Percentiles rank a stretch among this genome's conserved stretches.
phyloP scores from a whole-genome alignment of 805 yeast genomes.

The Kluyveromyces siamensis region DNA sequence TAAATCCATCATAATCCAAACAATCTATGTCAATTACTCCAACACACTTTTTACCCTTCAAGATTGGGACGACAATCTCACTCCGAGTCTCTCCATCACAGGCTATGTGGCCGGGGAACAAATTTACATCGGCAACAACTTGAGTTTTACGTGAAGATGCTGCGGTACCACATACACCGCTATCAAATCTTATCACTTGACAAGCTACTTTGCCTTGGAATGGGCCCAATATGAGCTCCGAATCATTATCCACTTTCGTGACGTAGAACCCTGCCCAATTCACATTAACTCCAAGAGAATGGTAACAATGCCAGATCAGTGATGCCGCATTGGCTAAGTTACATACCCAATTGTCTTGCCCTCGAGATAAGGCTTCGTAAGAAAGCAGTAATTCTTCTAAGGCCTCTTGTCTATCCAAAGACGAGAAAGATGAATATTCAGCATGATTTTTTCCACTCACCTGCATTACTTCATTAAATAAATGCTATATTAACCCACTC shows the following conservation, averaged over 20 bases:
- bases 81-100: constrained; percentile 93
- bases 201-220: constrained; percentile 97
- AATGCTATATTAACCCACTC: not conserved
- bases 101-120: constrained; percentile 89
- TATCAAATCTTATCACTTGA: constrained; percentile 66
- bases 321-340: constrained; percentile 83
- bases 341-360: constrained; percentile 76
- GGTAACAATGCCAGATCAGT: constrained; percentile 81
- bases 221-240: constrained; percentile 71
- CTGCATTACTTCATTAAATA: constrained; percentile 8
- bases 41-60: constrained; percentile 34
- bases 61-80: constrained; percentile 86
- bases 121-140: constrained; percentile 65
- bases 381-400: constrained; percentile 50
- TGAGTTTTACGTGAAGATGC: constrained; percentile 54
- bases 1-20: constrained; percentile 54
- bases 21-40: constrained; percentile 92
- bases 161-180: constrained; percentile 90
- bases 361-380: constrained; percentile 54
- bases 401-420: constrained; percentile 39
- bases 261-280: constrained; percentile 96
- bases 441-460: constrained; percentile 50
- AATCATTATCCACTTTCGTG: constrained; percentile 24
- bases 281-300: constrained; percentile 44
- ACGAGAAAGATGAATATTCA: constrained; percentile 51